Base-by-base conservation (phyloP, 2,329 filamentous ascomycete species). In the Fusarium sp. region DNA sequence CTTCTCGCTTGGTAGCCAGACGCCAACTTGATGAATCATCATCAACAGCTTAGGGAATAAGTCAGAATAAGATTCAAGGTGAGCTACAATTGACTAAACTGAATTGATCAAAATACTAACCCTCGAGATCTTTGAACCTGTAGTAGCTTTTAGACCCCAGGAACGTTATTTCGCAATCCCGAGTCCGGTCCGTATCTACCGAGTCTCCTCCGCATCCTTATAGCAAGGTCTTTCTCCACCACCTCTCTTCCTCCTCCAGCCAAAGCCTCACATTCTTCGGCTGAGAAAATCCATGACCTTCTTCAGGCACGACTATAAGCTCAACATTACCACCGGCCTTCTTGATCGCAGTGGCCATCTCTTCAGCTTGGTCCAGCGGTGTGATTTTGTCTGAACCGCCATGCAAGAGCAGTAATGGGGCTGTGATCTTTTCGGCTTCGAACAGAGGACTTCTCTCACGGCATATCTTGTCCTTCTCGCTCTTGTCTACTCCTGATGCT, bases 321-420 rank as follows among this genome's bases (percentile, higher is more conserved):
- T 81, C 79, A 7, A 86, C 84, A 26, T 84, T 77, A 2, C 81
- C 79, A 0, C 82, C 83, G 3, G 77, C 78, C 12, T 74, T 69
- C 53, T 75, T 75, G 23, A 88, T 78, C n/a, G 80, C 80, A 42
- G 77, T 75, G 12, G 84, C 82, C 75, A 90, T 86, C 54, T 84
- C 81, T 31, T 81, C 77, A 4, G 85, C 85, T 73, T 91, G 88
- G 18, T 82, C 80, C n/a, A 86, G 74, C 0, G 88, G 88, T 18
- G 90, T 88, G 3, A 90, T 83, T 42, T 83, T 84, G 69, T 90
- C 89, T 6, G 78, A 78, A 4, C 80, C 81, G 0, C 88, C 88
- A 23, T 89, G 85, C 7, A 90, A 69, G n/a, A 91, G 76, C 37
- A 89, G 75, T 23, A 90, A 72, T 1, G 86, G 85, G 3, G 83